Percentiles rank a stretch among this genome's conserved stretches.
These are phyloP conservation scores for Trametes punicea DNA, from an alignment of 768 basidiomycete genomes.

Conservation along the genomic window DNA sequence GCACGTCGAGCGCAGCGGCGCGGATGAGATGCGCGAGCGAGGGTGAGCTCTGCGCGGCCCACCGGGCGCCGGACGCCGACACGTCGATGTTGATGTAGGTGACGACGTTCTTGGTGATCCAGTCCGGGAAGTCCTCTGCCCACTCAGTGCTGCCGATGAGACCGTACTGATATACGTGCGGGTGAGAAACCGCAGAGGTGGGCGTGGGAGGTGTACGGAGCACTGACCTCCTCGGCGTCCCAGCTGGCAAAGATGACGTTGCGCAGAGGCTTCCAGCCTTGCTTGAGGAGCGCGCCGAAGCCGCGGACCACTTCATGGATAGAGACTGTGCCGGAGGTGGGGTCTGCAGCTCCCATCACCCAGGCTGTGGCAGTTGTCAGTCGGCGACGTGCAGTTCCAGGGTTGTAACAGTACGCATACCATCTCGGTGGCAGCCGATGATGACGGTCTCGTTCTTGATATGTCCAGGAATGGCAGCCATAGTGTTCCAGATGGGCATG, in stretches of 20 bases:
- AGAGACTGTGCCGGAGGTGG: slow-evolving; percentile 75
- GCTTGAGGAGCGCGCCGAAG: slow-evolving; percentile 61
- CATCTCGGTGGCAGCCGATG: slow-evolving; percentile 88
- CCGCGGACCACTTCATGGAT: slow-evolving; percentile 76
- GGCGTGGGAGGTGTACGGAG: background rate
- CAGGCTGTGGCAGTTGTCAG: slow-evolving; percentile 33
- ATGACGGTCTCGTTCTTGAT: slow-evolving; percentile 85
- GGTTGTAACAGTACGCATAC: slow-evolving; percentile 33
- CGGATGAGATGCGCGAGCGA: slow-evolving; percentile 78
- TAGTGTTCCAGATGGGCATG: slow-evolving; percentile 89
- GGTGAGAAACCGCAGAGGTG: no score
- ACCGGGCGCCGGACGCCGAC: slow-evolving; percentile 33
- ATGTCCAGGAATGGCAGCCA: slow-evolving; percentile 79
- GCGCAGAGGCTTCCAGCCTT: slow-evolving; percentile 85
- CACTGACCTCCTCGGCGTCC: slow-evolving; percentile 68
- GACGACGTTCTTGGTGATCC: slow-evolving; percentile 76
- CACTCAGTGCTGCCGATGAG: slow-evolving; percentile 88
- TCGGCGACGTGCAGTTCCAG: background rate
- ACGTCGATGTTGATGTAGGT: slow-evolving; percentile 77
- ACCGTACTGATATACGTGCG: slow-evolving; percentile 47
- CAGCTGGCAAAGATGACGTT: slow-evolving; percentile 76
- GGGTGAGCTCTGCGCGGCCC: slow-evolving; percentile 59
- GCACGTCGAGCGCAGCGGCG: slow-evolving; percentile 61
- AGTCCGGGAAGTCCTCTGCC: slow-evolving; percentile 87
- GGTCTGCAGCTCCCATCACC: slow-evolving; percentile 84